These are phyloP conservation scores for Craterostigma plantagineum DNA, from an alignment of 257 asterid species.

Conservation along the genomic window DNA sequence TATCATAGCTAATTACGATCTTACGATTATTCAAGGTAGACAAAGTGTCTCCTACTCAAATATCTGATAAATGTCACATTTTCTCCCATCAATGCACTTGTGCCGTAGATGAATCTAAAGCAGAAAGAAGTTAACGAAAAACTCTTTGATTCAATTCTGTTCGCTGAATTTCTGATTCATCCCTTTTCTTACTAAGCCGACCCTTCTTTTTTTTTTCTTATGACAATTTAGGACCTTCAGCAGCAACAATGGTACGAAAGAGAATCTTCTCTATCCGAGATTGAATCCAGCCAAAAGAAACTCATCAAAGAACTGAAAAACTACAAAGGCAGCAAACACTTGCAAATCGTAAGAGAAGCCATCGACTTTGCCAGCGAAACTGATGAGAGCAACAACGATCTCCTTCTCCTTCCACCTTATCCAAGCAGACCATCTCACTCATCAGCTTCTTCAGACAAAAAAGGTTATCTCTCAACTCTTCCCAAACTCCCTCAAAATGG, in stretches of 20 bases:
- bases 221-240: conserved; percentile 44
- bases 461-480: conserved; percentile 25
- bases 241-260: conserved; percentile 88
- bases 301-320: conserved; percentile 64
- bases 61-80: no score
- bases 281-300: conserved; percentile 56
- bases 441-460: conserved; percentile 17
- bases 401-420: conserved; percentile 81
- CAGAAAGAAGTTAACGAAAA: no score
- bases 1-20: no score
- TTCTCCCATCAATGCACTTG: no score
- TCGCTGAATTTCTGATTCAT: no score
- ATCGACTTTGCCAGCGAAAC: conserved; percentile 73
- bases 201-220: background rate
- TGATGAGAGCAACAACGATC: conserved; percentile 61
- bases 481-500: conserved; percentile 42
- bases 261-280: conserved; percentile 64
- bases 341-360: conserved; percentile 75
- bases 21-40: no score
- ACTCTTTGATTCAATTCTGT: no score
- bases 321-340: conserved; percentile 55
- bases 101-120: no score
- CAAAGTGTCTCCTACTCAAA: no score
- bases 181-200: no score
- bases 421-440: conserved; percentile 52